Base-by-base conservation (phyloP, 1,139 yeast genomes). In the Pichia sp. region DNA sequence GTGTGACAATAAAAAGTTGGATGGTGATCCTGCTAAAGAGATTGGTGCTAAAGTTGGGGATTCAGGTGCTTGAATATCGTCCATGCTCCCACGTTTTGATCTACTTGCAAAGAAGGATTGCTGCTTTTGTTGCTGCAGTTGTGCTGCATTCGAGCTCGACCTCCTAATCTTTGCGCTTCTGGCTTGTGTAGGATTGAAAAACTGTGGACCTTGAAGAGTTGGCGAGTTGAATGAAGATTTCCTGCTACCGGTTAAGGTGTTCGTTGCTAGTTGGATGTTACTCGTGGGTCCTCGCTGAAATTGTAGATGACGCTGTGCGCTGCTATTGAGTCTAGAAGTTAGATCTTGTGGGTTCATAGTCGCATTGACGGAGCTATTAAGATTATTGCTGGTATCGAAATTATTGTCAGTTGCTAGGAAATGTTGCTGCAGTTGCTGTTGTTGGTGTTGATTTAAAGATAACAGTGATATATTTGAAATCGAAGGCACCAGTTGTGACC, bases 11-110 rank as follows among this genome's bases (percentile, higher is more conserved):
- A 74, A 69, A 45, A 73, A 71, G 33, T 73, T 54, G 6, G 77
- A 71, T 1, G 80, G 80, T 3, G 77, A 71, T 1, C 74, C 75
- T 3, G 72, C 71, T 15, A 73, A 37, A 3, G 77, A 72, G 1
- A 69, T 63, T 2, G 80, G 78, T 15, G 25, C 40, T 22, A 45
- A 37, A 18, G 37, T 19, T 3, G 41, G 48, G 3, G 47, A 39
- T 11, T 39, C 42, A 9, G 47, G 47, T 23, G 15, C 13, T n/a
- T 25, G 20, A 4, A 26, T 6, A 12, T 32, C 31, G 26, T 27
- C 30, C 9, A 19, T 31, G n/a, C 25, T 37, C 5, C 17, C 26
- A 11, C 29, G 25, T 17, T 22, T 7, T 27, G 33, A n/a, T 15
- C 23, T 11, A 38, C 32, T 28, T 29, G 39, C 19, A 32, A 34